Evolutionary conservation across 2,329 filamentous ascomycete genomes (phyloP).

Genomic region (Hypocrella siamensis): DNA sequence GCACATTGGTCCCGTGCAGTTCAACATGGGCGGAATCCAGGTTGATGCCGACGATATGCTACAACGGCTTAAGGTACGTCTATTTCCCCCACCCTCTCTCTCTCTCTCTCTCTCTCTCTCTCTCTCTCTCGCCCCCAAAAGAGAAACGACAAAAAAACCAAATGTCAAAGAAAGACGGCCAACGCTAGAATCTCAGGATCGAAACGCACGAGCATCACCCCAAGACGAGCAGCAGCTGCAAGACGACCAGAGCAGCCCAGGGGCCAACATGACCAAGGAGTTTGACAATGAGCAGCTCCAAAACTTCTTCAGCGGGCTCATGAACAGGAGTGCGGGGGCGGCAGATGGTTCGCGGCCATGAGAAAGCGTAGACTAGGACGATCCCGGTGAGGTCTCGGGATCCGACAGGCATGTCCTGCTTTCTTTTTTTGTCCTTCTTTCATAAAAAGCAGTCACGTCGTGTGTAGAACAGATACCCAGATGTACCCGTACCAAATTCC

Average conservation of each 20-base stretch:
- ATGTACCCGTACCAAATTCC: too few species aligned
- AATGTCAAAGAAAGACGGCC: too few species aligned
- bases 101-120: not conserved
- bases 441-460: too few species aligned
- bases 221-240: slow-evolving; percentile 13
- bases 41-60: slow-evolving; percentile 91
- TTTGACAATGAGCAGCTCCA: slow-evolving; percentile 39
- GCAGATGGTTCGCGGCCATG: slow-evolving; percentile 8
- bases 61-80: slow-evolving; percentile 60
- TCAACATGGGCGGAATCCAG: slow-evolving; percentile 96
- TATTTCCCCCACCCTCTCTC: not conserved
- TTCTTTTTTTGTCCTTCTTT: too few species aligned
- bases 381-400: too few species aligned
- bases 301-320: slow-evolving; percentile 43
- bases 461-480: too few species aligned
- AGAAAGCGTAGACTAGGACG: not conserved
- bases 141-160: slow-evolving; percentile 10
- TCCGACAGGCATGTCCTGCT: too few species aligned
- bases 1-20: slow-evolving; percentile 87
- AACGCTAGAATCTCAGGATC: slow-evolving; percentile 30
- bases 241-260: slow-evolving; percentile 19
- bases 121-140: not conserved
- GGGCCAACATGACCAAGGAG: slow-evolving; percentile 26
- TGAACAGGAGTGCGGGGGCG: slow-evolving; percentile 32
- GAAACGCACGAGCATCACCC: slow-evolving; percentile 34